Percentiles rank a stretch among this genome's conserved stretches.
phyloP scores from a whole-genome alignment of 2,329 filamentous ascomycete species.

The Colletotrichum limetticola region DNA sequence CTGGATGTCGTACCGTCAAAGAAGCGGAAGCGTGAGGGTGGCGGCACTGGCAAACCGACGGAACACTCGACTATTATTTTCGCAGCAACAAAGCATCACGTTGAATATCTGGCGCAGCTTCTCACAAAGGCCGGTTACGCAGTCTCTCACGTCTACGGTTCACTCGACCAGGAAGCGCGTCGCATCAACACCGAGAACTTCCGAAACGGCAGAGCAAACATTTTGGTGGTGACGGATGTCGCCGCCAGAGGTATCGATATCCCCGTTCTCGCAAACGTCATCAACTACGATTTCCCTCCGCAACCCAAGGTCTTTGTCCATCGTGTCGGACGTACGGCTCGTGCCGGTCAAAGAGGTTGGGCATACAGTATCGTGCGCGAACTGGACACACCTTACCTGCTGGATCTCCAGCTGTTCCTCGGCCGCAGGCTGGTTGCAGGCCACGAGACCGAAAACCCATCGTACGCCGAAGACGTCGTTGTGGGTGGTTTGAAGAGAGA shows the following conservation, averaged over 20 bases:
- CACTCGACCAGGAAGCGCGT: constrained; percentile 91
- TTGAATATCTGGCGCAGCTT: constrained; percentile 89
- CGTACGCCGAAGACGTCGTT: constrained; percentile 85
- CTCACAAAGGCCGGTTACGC: constrained; percentile 85
- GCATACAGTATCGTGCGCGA: constrained; percentile 92
- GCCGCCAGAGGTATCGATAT: constrained; percentile 98
- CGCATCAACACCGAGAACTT: constrained; percentile 94
- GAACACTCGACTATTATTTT: constrained; percentile 96
- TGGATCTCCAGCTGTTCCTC: constrained; percentile 94
- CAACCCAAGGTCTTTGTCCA: constrained; percentile 98
- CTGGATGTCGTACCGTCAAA: constrained; percentile 63
- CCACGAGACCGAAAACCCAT: constrained; percentile 69
- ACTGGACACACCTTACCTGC: constrained; percentile 87
- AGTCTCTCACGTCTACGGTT: constrained; percentile 94
- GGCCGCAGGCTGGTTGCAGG: constrained; percentile 85
- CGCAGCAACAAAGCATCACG: constrained; percentile 94
- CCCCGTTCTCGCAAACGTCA: constrained; percentile 92
- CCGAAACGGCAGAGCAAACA: constrained; percentile 83
- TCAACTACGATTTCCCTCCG: constrained; percentile 98
- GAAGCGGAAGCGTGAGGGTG: constrained; percentile 77
- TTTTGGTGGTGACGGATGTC: constrained; percentile 95
- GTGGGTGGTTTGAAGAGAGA: constrained; percentile 81
- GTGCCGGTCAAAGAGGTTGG: constrained; percentile 94
- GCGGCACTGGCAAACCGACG: constrained; percentile 77
- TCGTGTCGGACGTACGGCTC: constrained; percentile 92